Base-by-base conservation (phyloP, 2,329 filamentous ascomycete species). In the Cercospora sp. region DNA sequence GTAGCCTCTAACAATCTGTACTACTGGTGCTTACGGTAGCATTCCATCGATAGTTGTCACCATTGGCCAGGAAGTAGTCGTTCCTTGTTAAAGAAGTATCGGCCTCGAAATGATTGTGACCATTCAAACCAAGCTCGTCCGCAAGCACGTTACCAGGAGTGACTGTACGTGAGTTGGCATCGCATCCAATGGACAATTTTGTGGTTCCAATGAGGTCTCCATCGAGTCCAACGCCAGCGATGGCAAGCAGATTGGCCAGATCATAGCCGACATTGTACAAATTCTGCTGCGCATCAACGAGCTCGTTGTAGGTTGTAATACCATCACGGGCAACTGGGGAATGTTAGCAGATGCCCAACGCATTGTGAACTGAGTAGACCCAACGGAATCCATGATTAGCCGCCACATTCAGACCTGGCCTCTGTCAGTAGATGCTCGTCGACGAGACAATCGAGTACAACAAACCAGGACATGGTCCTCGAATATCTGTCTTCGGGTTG, bases 231-330 rank as follows among this genome's bases (percentile, higher is more conserved):
- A 70, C 60, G 10, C 68, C 65, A n/a, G 63, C 68, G 36, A 68
- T 62, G 18, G 80, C 78, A 23, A 82, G 74, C 16, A 80, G 71
- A 16, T 75, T 74, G 8, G 80, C 76, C 13, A 81, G 73, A 67
- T 80, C 79, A 57, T 78, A 80, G 53, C 74, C 78, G n/a, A 81
- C 75, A 40, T 82, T 81, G 73, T 80, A 82, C n/a, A 82, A 64
- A 58, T 82, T 81, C 66, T 82, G 80, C 33, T 80, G 77, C 12
- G 79, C 79, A 65, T 80, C 79, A 18, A 81, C 77, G 10, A 81
- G 75, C 71, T 82, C 80, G 31, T 73, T 75, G 73, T 80, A 79
- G 30, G 72, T 80, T 8, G 78, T 78, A 42, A 82, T 75, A 42
- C 80, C 80, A 64, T 81, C 79, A 40, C 76, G 79, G 40, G 79